Base-by-base conservation (phyloP, 352 stramenopile species). In the Phytophthora brassicae region DNA sequence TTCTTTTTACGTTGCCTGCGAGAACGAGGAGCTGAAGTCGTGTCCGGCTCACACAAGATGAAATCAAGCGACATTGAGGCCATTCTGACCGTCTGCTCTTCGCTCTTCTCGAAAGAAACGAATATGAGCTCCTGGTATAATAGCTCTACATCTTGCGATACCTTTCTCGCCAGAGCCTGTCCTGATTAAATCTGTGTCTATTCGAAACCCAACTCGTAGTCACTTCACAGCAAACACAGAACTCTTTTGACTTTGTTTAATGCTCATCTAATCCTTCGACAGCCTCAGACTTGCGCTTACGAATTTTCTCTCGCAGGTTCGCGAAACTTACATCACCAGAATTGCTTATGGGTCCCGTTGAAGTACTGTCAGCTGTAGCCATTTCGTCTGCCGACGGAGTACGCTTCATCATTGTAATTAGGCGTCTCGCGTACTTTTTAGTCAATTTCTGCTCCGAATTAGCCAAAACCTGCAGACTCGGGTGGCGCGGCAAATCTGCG, bases 351-450 rank as follows among this genome's bases (percentile, higher is more conserved):
- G 41, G n/a, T 35, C n/a, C 56, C 54, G 29, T 64, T 42, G 35
- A 49, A 44, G 42, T 45, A 59, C 16, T 52, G 7, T 33, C 23
- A 58, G 31, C 45, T 16, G 31, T 45, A 42, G 57, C 50, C 28
- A 66, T 67, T 23, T 70, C 54, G 17, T 57, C 41, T 35, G 60
- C 54, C 22, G 47, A 49, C 28, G 65, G 56, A 7, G 66, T 68
- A 41, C 62, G 69, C 70, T 95, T 95, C 36, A 90, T 68, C 89
- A 97, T 97, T 36, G 84, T 95, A 51, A 97, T 90, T 19, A 95
- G 65, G 23, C 84, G 75, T 13, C 89, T 73, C n/a, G 82, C 82
- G 59, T 94, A 90, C 69, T 91, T 90, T 60, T 77, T 85, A 20
- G 84, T 89, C 57, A 97, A 72, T 56, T 89, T 86, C 64, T 97